Percentiles rank a stretch among this genome's conserved stretches.
Evolutionary conservation across 106 monocot genomes (phyloP).

Genomic region (Platanthera guangdongensis): DNA sequence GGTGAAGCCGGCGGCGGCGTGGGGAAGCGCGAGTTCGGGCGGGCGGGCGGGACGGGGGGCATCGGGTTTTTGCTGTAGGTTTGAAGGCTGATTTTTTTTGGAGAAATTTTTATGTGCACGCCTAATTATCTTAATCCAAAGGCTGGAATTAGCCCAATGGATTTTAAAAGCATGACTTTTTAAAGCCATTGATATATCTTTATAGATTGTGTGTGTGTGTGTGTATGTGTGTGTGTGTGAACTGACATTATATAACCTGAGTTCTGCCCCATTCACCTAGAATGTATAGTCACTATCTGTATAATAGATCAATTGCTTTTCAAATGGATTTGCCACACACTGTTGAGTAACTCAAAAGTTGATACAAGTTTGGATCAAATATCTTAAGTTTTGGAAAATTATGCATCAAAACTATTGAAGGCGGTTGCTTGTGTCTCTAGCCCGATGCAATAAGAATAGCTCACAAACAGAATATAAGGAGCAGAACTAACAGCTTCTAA

Average conservation of each 20-base stretch:
- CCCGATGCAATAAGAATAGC: neutral
- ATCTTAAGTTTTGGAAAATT: neutral
- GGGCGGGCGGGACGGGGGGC: no score
- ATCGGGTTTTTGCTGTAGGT: no score
- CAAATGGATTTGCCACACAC: neutral
- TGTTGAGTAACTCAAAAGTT: neutral
- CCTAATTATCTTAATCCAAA: no score
- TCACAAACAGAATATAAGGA: neutral
- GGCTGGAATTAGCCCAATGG: no score
- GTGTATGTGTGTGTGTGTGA: no score
- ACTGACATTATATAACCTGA: neutral
- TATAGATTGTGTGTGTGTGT: no score
- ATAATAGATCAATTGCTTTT: neutral
- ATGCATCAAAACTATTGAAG: neutral
- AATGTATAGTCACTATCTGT: neutral
- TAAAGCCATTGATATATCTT: no score
- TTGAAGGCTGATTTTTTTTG: no score
- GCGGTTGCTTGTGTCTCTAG: neutral
- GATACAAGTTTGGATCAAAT: neutral
- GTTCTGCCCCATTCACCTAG: neutral
- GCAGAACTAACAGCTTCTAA: conserved; percentile 30
- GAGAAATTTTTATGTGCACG: no score
- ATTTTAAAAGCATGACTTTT: no score
- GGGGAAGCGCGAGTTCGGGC: no score
- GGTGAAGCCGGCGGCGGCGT: no score